These are phyloP conservation scores for Apiotrichum akiyoshidainum DNA, from an alignment of 1,284 basidiomycete genomes.

Conservation along the genomic window DNA sequence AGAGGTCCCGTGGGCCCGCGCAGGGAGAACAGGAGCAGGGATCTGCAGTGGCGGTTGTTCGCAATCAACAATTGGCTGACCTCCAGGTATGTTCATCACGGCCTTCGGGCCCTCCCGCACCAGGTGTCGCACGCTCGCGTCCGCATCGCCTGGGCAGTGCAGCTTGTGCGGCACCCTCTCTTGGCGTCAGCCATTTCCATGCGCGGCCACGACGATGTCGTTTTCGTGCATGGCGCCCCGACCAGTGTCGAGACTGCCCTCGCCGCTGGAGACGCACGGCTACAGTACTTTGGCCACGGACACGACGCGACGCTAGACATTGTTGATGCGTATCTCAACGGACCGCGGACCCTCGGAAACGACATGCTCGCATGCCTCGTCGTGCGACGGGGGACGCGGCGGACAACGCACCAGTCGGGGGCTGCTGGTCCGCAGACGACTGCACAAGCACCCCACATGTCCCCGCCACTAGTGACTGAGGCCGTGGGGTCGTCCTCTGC, in stretches of 20 bases:
- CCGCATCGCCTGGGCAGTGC: slow-evolving; percentile 65
- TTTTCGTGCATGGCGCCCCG: slow-evolving; percentile 58
- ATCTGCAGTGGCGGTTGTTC: too few species aligned
- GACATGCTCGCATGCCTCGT: slow-evolving; percentile 64
- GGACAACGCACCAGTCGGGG: background rate
- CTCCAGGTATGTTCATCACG: slow-evolving; percentile 57
- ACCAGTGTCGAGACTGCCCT: slow-evolving; percentile 17
- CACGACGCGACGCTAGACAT: slow-evolving; percentile 5
- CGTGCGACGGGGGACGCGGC: slow-evolving; percentile 49
- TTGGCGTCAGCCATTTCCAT: slow-evolving; percentile 58
- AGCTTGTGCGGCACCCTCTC: slow-evolving; percentile 60
- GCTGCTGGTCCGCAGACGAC: background rate
- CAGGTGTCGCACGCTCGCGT: slow-evolving; percentile 57
- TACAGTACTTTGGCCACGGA: slow-evolving; percentile 6
- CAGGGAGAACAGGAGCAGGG: too few species aligned
- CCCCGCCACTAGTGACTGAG: too few species aligned
- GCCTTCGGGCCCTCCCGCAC: slow-evolving; percentile 56
- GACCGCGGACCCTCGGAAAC: slow-evolving; percentile 58
- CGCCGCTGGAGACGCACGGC: slow-evolving; percentile 14
- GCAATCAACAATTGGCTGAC: background rate
- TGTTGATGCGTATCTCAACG: slow-evolving; percentile 10
- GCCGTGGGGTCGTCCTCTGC: too few species aligned
- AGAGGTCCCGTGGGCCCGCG: too few species aligned
- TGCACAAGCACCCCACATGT: too few species aligned
- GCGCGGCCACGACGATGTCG: slow-evolving; percentile 58